Conservation (phyloP, 805 yeast genomes). For the Candida sanyiensis region DNA sequence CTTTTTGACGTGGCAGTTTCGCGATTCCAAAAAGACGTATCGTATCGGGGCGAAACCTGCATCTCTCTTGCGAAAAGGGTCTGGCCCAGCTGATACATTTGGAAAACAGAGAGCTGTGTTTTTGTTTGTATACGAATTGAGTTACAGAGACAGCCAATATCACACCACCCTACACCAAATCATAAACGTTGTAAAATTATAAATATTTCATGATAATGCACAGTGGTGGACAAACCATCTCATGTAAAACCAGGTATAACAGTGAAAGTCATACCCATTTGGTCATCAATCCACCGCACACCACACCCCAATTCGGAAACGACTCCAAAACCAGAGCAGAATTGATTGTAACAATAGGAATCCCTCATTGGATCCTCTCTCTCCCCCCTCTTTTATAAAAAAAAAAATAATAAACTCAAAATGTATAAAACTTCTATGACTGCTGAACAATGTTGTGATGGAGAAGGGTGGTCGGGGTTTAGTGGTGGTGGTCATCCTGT, state of each 20-base stretch:
- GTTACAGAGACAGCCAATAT: too few relatives aligned
- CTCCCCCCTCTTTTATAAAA: not conserved
- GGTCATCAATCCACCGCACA: not conserved
- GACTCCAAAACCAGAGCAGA: not conserved
- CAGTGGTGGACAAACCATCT: not conserved
- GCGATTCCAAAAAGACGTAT: too few relatives aligned
- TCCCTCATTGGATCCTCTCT: not conserved
- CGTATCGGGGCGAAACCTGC: too few relatives aligned
- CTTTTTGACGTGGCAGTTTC: too few relatives aligned
- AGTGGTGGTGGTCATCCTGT: conserved; percentile 41
- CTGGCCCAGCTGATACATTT: too few relatives aligned
- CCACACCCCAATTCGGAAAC: not conserved
- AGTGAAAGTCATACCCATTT: not conserved
- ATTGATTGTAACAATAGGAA: not conserved
- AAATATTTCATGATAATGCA: conserved; percentile 6
- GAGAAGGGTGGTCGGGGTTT: not conserved
- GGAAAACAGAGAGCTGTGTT: too few relatives aligned
- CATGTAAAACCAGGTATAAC: not conserved
- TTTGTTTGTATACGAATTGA: too few relatives aligned
- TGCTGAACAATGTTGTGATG: not conserved
- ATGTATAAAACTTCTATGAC: conserved; percentile 2
- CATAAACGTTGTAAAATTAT: conserved; percentile 4
- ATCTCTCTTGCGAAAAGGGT: too few relatives aligned
- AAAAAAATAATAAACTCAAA: conserved; percentile 6
- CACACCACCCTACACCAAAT: not conserved